Base-by-base conservation (phyloP, 1,284 basidiomycete genomes). In the Ustilago curta region DNA sequence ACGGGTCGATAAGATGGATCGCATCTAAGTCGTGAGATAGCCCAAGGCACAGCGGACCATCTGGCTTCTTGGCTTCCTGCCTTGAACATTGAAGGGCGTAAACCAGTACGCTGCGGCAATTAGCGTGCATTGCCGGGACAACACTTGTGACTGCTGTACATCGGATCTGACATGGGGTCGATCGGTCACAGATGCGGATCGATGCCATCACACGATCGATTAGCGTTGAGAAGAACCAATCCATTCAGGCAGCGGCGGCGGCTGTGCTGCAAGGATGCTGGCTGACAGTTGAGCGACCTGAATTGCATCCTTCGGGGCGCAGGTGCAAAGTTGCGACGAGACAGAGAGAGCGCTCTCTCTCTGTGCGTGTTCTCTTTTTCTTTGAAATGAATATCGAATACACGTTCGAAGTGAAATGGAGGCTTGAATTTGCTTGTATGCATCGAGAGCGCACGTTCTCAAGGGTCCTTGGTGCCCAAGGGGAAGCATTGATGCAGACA, bases 381-480 rank as follows among this genome's bases (percentile, higher is more conserved):
- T n/a, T 55, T 43, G 11, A 49, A 50, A 50, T 43, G n/a, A n/a
- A n/a, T n/a, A n/a, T n/a, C n/a, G n/a, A 58, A 56, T 51, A 63
- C 62, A 65, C 25, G 32, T 51, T 51, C 35, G 25, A 23, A 51
- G 49, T 27, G 39, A 53, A 29, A 40, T 53, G 19, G 6, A 43
- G 31, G n/a, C 39, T 40, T 35, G 40, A 50, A 42, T 44, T 27
- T 39, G 23, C 50, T 32, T 44, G 4, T 21, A 59, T 37, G 18
- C 29, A 37, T 14, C 45, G 27, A 63, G 70, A 63, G 59, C n/a
- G n/a, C 70, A 72, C 70, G 70, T 72, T 72, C 70, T 48, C 32
- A 52, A 69, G 55, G 67, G 60, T 62, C 52, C n/a, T n/a, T n/a
- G n/a, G n/a, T n/a, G n/a, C n/a, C n/a, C n/a, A n/a, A n/a, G n/a